These are phyloP conservation scores for Hypsizygus marmoreus DNA, from an alignment of 768 basidiomycete species.

Conservation along the genomic window DNA sequence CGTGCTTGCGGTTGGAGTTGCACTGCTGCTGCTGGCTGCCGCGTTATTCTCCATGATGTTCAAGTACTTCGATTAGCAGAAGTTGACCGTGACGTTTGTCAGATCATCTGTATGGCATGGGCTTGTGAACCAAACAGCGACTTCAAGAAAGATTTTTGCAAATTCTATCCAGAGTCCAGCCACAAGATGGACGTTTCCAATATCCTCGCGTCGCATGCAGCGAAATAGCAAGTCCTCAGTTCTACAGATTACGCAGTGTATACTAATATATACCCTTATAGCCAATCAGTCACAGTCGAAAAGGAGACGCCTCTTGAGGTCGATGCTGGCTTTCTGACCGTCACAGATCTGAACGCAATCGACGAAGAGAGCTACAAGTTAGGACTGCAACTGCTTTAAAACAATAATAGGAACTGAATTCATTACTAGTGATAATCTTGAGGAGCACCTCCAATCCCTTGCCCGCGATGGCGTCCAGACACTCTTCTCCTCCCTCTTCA, in stretches of 20 bases:
- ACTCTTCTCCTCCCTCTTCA: conserved; percentile 78
- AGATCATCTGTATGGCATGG: conserved; percentile 14
- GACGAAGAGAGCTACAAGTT: conserved; percentile 85
- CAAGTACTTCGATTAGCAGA: neutral
- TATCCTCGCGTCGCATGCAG: conserved; percentile 72
- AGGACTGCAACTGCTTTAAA: conserved; percentile 21
- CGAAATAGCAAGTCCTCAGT: conserved; percentile 62
- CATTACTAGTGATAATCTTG: conserved; percentile 63
- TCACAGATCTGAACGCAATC: conserved; percentile 85
- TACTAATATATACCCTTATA: conserved; percentile 27
- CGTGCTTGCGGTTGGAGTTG: conserved; percentile 17
- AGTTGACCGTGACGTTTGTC: neutral
- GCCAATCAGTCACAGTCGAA: conserved; percentile 69
- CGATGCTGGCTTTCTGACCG: conserved; percentile 82
- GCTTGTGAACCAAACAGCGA: conserved; percentile 20
- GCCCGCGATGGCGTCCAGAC: conserved; percentile 83
- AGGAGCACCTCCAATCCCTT: conserved; percentile 76
- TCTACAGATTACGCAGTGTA: neutral
- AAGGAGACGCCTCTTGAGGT: conserved; percentile 80
- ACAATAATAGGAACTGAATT: conserved; percentile 1
- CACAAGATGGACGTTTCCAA: conserved; percentile 76
- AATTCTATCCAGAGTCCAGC: conserved; percentile 9
- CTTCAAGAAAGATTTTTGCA: conserved; percentile 9
- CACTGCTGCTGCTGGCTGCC: conserved; percentile 10
- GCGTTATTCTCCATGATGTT: conserved; percentile 16